Evolutionary conservation across 345 rosid species (phyloP).

Genomic region (Combretum micranthum): DNA sequence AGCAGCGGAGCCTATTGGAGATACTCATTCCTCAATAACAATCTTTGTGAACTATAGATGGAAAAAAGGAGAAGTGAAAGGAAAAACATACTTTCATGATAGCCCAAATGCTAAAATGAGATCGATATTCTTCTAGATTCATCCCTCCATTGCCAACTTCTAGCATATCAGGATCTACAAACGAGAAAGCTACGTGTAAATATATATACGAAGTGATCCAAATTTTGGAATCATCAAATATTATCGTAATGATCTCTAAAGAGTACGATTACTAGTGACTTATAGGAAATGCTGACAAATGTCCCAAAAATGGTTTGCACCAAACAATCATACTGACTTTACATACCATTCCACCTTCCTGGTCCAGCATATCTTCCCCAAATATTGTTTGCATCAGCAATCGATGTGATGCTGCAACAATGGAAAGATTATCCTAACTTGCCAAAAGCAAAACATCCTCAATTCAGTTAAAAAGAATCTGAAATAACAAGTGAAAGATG

Average conservation of each 20-base stretch:
- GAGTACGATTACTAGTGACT: neutral
- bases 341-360: constrained; percentile 61
- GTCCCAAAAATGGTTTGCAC: neutral
- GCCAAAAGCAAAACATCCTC: neutral
- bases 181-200: neutral
- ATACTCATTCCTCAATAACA: neutral
- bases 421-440: neutral
- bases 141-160: constrained; percentile 69
- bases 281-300: too few species aligned
- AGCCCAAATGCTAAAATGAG: constrained; percentile 56
- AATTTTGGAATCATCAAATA: neutral
- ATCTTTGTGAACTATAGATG: neutral
- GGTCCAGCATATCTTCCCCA: constrained; percentile 57
- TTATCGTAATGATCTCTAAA: too few species aligned
- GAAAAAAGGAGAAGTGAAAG: neutral
- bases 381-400: constrained; percentile 37
- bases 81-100: constrained; percentile 32
- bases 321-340: neutral
- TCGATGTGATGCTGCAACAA: constrained; percentile 28
- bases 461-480: neutral
- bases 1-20: constrained; percentile 37
- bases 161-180: constrained; percentile 53
- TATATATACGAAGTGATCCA: too few species aligned
- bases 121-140: constrained; percentile 39
- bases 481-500: neutral